Evolutionary conservation across 2,329 filamentous ascomycete species (phyloP).

Genomic region (Aureobasidium melanogenum): DNA sequence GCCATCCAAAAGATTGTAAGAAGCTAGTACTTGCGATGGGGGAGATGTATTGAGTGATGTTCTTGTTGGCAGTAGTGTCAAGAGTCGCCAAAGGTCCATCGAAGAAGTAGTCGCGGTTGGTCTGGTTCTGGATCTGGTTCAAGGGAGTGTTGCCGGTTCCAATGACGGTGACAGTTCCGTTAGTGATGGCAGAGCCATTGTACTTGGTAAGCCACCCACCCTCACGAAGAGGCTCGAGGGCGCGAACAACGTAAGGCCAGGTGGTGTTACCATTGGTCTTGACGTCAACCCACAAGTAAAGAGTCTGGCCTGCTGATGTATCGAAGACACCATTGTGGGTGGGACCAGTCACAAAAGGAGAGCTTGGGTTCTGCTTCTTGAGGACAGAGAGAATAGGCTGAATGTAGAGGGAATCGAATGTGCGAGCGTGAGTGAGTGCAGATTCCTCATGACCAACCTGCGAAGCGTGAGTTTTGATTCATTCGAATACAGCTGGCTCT

Average conservation of each 20-base stretch:
- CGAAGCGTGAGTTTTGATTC: background rate
- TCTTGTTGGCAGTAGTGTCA: conserved; percentile 27
- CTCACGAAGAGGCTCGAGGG: conserved; percentile 48
- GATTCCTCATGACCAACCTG: conserved; percentile 48
- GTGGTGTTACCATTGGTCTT: conserved; percentile 51
- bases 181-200: conserved; percentile 36
- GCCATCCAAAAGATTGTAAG: conserved; percentile 31
- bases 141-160: conserved; percentile 51
- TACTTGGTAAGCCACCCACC: conserved; percentile 46
- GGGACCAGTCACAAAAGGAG: conserved; percentile 36
- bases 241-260: conserved; percentile 47
- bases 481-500: too few relatives aligned
- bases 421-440: conserved; percentile 44
- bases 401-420: conserved; percentile 50
- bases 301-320: conserved; percentile 44
- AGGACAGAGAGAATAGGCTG: conserved; percentile 50
- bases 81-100: conserved; percentile 47
- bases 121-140: conserved; percentile 37
- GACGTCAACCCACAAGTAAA: conserved; percentile 54
- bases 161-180: conserved; percentile 50
- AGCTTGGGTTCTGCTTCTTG: conserved; percentile 46
- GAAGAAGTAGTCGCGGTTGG: conserved; percentile 49
- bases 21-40: conserved; percentile 49
- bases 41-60: conserved; percentile 40
- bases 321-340: conserved; percentile 56